These are phyloP conservation scores for Metarhizium guizhouense DNA, from an alignment of 2,329 filamentous ascomycete species.

Conservation along the genomic window DNA sequence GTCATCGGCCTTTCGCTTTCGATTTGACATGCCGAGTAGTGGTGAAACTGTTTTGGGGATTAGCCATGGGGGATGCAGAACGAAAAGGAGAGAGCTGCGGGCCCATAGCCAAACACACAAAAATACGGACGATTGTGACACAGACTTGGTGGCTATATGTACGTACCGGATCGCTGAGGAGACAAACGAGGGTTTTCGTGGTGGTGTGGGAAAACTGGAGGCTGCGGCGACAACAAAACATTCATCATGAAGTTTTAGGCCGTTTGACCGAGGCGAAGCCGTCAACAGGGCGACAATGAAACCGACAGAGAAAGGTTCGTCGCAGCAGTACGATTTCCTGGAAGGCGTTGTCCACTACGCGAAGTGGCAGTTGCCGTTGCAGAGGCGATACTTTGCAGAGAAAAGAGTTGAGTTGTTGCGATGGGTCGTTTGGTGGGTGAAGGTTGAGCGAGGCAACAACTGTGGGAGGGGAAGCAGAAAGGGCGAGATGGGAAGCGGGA, in stretches of 20 bases:
- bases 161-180: constrained; percentile 47
- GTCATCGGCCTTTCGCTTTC: constrained; percentile 82
- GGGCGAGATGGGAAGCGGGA: not conserved
- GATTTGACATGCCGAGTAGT: constrained; percentile 43
- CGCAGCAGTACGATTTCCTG: not conserved
- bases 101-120: not conserved
- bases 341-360: not conserved
- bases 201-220: constrained; percentile 48
- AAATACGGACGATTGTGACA: not conserved
- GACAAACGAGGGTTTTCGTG: constrained; percentile 47
- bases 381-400: not conserved
- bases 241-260: constrained; percentile 40
- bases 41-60: constrained; percentile 25
- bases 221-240: constrained; percentile 51
- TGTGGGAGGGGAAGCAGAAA: not conserved
- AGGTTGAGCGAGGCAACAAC: not conserved
- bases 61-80: not conserved
- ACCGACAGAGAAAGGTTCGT: not conserved
- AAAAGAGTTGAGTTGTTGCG: not conserved
- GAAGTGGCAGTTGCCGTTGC: not conserved
- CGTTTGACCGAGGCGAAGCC: not conserved
- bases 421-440: not conserved
- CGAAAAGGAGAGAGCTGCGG: not conserved
- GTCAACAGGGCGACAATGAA: not conserved
- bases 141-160: not conserved